These are phyloP conservation scores for Mycena haematopus DNA, from an alignment of 768 basidiomycete species.

Conservation along the genomic window DNA sequence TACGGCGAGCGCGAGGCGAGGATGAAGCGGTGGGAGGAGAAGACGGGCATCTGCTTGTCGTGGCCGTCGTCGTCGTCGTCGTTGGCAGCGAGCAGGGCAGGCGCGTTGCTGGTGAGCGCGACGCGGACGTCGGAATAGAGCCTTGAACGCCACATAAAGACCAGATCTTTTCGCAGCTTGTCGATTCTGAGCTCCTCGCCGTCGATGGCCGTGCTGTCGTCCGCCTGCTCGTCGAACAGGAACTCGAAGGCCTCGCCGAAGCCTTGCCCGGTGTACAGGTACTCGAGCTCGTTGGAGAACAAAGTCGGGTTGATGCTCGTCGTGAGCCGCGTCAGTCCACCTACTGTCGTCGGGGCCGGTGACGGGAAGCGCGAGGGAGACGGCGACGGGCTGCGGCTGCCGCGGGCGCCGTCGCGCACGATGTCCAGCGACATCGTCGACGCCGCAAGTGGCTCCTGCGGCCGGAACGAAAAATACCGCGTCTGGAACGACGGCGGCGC, in stretches of 20 bases:
- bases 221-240: constrained; percentile 72
- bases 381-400: too few relatives aligned
- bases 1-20: constrained; percentile 89
- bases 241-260: constrained; percentile 89
- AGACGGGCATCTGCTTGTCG: constrained; percentile 68
- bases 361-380: constrained; percentile 40
- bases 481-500: constrained; percentile 92
- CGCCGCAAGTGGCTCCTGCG: constrained; percentile 61
- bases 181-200: constrained; percentile 66
- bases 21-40: constrained; percentile 93
- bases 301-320: constrained; percentile 78
- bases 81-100: constrained; percentile 48
- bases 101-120: constrained; percentile 70
- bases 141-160: constrained; percentile 96
- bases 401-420: constrained; percentile 46
- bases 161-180: constrained; percentile 90
- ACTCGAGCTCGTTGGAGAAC: constrained; percentile 91
- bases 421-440: constrained; percentile 67
- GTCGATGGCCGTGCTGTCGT: constrained; percentile 48
- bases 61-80: constrained; percentile 61
- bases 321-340: constrained; percentile 63
- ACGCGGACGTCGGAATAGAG: constrained; percentile 95
- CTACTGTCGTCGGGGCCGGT: constrained; percentile 51
- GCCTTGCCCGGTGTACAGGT: constrained; percentile 92
- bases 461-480: constrained; percentile 83